These are phyloP conservation scores for Xylariaceae sp. DNA, from an alignment of 2,329 filamentous ascomycete genomes.

Conservation along the genomic window DNA sequence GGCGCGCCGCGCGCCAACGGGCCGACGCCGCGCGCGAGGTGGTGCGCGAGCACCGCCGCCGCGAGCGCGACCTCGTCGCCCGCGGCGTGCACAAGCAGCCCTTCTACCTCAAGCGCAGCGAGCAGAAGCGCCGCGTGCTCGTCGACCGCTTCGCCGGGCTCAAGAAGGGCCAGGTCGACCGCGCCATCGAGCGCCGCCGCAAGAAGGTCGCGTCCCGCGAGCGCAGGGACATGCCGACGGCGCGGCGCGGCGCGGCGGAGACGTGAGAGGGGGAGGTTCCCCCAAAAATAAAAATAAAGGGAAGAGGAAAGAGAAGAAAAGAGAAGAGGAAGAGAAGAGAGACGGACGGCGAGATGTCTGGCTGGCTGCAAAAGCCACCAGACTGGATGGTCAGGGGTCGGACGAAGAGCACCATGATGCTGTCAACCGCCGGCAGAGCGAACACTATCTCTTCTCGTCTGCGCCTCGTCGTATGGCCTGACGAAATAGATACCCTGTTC, in stretches of 20 bases:
- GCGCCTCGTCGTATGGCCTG: too few species aligned
- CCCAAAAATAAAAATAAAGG: too few species aligned
- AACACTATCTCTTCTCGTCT: too few species aligned
- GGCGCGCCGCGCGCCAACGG: slow-evolving; percentile 60
- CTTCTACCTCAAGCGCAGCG: slow-evolving; percentile 86
- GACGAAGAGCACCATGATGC: too few species aligned
- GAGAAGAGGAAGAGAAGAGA: too few species aligned
- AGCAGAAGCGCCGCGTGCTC: slow-evolving; percentile 80
- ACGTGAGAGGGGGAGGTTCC: too few species aligned
- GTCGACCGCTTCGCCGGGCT: slow-evolving; percentile 73
- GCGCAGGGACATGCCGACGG: slow-evolving; percentile 64
- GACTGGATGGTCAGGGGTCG: too few species aligned
- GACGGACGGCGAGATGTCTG: too few species aligned
- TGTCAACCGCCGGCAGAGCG: too few species aligned
- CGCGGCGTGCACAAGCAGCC: slow-evolving; percentile 90
- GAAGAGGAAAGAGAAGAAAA: too few species aligned
- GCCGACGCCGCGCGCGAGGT: slow-evolving; percentile 65
- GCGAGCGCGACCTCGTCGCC: slow-evolving; percentile 77
- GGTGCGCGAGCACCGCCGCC: slow-evolving; percentile 65
- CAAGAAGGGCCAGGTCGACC: slow-evolving; percentile 78
- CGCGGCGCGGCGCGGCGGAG: slow-evolving; percentile 38
- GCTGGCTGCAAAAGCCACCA: too few species aligned
- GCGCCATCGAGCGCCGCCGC: slow-evolving; percentile 74
- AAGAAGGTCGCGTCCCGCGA: slow-evolving; percentile 88
- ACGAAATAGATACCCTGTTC: too few species aligned